phyloP scores from a whole-genome alignment of 2,329 filamentous ascomycete genomes.

The Diaporthe sp. region DNA sequence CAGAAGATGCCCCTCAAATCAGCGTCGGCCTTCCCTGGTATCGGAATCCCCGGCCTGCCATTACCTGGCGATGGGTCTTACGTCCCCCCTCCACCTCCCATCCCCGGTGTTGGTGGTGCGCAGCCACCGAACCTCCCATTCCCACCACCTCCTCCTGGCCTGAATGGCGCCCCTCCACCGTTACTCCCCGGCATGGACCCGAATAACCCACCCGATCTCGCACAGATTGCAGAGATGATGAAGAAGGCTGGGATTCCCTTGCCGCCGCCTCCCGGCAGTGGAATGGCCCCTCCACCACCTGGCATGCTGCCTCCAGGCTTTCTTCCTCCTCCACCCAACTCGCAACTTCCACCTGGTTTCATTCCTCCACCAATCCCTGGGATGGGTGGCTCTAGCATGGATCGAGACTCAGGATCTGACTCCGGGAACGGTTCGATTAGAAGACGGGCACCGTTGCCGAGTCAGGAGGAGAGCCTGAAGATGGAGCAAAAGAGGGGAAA shows the following conservation, averaged over 20 bases:
- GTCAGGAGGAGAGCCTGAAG: slow-evolving; percentile 85
- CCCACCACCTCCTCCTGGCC: slow-evolving; percentile 65
- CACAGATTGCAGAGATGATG: slow-evolving; percentile 75
- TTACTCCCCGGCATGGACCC: slow-evolving; percentile 68
- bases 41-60: slow-evolving; percentile 70
- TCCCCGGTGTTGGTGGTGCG: slow-evolving; percentile 65
- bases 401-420: slow-evolving; percentile 41
- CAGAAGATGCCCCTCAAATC: slow-evolving; percentile 82
- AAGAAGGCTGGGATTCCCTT: slow-evolving; percentile 74
- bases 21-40: slow-evolving; percentile 64
- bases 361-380: slow-evolving; percentile 55
- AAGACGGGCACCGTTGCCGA: slow-evolving; percentile 79
- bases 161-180: slow-evolving; percentile 53
- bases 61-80: slow-evolving; percentile 54
- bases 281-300: slow-evolving; percentile 56
- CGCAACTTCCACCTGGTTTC: slow-evolving; percentile 51
- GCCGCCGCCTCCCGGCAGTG: slow-evolving; percentile 61
- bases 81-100: slow-evolving; percentile 56
- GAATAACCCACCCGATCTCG: slow-evolving; percentile 72
- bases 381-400: slow-evolving; percentile 44
- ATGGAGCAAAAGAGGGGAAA: slow-evolving; percentile 80
- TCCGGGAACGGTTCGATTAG: slow-evolving; percentile 61
- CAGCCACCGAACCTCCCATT: slow-evolving; percentile 66
- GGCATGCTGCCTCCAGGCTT: slow-evolving; percentile 62
- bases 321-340: slow-evolving; percentile 61